Percentiles rank a stretch among this genome's conserved stretches.
phyloP scores from a whole-genome alignment of 805 yeast species.

The Saccharomycopsis javanensis region DNA sequence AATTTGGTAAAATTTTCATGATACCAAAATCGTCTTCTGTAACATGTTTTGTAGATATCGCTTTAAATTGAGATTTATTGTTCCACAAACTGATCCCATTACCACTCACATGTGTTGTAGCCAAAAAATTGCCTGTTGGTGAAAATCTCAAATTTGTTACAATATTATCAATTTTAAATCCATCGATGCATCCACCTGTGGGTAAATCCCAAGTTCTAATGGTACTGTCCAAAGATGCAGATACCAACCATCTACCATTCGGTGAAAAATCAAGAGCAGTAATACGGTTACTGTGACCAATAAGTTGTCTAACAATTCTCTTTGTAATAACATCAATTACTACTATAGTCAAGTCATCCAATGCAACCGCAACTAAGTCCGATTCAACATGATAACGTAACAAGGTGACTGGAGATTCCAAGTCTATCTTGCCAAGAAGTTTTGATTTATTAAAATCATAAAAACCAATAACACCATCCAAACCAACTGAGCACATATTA shows the following conservation, averaged over 20 bases:
- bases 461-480: slow-evolving; percentile 84
- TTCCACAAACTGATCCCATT: slow-evolving; percentile 92
- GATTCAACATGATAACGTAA: slow-evolving; percentile 74
- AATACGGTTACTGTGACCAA: slow-evolving; percentile 84
- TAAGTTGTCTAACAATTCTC: slow-evolving; percentile 72
- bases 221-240: slow-evolving; percentile 76
- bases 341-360: slow-evolving; percentile 79
- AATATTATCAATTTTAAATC: slow-evolving; percentile 66
- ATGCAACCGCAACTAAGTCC: slow-evolving; percentile 72
- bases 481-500: slow-evolving; percentile 74
- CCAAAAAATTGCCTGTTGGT: slow-evolving; percentile 81
- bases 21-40: slow-evolving; percentile 62
- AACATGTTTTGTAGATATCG: slow-evolving; percentile 62
- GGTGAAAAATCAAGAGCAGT: slow-evolving; percentile 86
- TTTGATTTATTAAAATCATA: slow-evolving; percentile 71
- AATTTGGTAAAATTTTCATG: slow-evolving; percentile 55
- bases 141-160: slow-evolving; percentile 75
- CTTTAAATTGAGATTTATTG: slow-evolving; percentile 72
- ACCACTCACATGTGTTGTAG: slow-evolving; percentile 85
- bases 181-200: slow-evolving; percentile 94
- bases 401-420: slow-evolving; percentile 70
- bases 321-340: slow-evolving; percentile 77
- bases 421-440: slow-evolving; percentile 52
- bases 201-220: slow-evolving; percentile 96
- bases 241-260: slow-evolving; percentile 90